These are phyloP conservation scores for Neofusicoccum umdonicola DNA, from an alignment of 2,329 filamentous ascomycete species.

Conservation along the genomic window DNA sequence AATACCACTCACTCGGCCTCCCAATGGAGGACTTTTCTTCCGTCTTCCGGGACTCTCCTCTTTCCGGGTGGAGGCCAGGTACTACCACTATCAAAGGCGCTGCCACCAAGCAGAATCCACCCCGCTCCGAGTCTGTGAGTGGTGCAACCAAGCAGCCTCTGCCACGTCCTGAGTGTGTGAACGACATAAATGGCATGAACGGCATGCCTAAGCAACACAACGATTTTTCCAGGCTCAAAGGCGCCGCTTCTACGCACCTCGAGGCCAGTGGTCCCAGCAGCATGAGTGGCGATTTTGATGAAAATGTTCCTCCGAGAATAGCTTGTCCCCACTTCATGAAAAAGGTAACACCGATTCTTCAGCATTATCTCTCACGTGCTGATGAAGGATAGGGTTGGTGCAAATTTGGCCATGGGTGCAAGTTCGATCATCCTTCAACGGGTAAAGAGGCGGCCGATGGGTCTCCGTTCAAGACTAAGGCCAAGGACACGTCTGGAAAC, in stretches of 20 bases:
- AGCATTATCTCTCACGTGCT: background rate
- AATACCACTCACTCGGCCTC: slow-evolving; percentile 54
- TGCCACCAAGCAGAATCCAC: background rate
- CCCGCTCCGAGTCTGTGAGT: background rate
- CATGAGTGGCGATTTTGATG: background rate
- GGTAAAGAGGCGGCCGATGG: background rate
- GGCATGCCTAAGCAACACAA: background rate
- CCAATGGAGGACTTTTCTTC: slow-evolving; percentile 51
- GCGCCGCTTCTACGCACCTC: background rate
- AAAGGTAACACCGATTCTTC: background rate
- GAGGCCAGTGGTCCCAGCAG: background rate
- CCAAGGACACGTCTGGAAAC: background rate
- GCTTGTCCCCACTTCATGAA: background rate
- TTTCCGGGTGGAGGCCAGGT: background rate
- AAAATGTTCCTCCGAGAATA: background rate
- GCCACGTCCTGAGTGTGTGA: no score
- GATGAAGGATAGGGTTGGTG: background rate
- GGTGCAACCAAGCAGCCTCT: no score
- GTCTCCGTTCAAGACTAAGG: background rate
- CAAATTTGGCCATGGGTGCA: slow-evolving; percentile 9
- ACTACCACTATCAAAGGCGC: background rate
- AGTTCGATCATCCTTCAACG: background rate
- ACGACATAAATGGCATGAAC: no score
- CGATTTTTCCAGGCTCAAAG: background rate
- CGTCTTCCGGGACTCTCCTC: slow-evolving; percentile 46